Conservation (phyloP, 441 rosid genomes). For the Erysimum cheiri region DNA sequence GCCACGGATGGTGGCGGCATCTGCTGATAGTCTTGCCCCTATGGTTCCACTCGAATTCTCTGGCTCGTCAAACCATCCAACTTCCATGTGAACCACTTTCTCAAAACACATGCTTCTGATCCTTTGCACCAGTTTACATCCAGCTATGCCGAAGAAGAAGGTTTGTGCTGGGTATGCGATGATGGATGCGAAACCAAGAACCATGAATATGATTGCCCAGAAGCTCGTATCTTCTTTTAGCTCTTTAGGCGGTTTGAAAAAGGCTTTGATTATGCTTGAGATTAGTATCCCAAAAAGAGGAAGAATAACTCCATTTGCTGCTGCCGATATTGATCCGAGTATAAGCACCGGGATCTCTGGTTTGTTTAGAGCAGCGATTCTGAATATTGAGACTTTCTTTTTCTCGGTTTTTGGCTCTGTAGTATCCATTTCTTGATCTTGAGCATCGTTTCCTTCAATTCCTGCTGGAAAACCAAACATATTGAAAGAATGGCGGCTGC, state of each 20-base stretch:
- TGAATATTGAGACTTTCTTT: conserved; percentile 43
- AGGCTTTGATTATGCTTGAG: conserved; percentile 51
- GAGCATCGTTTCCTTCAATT: conserved; percentile 30
- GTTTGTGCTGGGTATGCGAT: conserved; percentile 45
- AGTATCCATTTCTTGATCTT: conserved; percentile 34
- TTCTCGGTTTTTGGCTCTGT: conserved; percentile 24
- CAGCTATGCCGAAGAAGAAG: conserved; percentile 53
- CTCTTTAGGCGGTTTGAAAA: conserved; percentile 48
- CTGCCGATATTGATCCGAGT: conserved; percentile 51
- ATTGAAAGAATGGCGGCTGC: conserved; percentile 47
- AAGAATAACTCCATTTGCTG: conserved; percentile 47
- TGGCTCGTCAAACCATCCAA: conserved; percentile 59
- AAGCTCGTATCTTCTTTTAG: conserved; percentile 48
- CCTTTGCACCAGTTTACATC: conserved; percentile 50
- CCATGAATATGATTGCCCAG: conserved; percentile 53
- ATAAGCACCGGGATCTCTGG: conserved; percentile 53
- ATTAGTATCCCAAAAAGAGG: conserved; percentile 50
- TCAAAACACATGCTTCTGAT: conserved; percentile 52
- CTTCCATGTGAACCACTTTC: conserved; percentile 61
- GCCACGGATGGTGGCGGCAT: conserved; percentile 49
- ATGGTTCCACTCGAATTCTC: conserved; percentile 55
- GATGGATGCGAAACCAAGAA: conserved; percentile 45
- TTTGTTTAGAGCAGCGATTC: conserved; percentile 54
- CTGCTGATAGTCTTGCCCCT: conserved; percentile 55
- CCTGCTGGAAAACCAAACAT: conserved; percentile 44